Percentiles rank a stretch among this genome's conserved stretches.
Conservation (phyloP, 2,329 filamentous ascomycete species). For the Celoporthe dispersa region DNA sequence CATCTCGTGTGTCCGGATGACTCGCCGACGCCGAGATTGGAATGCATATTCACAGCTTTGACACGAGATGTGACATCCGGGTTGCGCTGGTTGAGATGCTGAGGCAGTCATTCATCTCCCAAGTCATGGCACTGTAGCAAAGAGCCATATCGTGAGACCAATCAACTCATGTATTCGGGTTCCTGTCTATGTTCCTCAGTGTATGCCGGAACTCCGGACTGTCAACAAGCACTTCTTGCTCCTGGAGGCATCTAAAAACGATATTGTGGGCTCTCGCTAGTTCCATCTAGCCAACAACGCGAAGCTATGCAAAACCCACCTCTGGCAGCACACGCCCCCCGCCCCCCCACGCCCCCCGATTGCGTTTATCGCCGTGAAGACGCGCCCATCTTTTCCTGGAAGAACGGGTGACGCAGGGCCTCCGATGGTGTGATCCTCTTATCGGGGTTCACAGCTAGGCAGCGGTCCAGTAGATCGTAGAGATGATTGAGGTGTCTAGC, state of each 20-base stretch:
- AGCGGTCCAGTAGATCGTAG: constrained; percentile 85
- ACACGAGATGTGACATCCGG: background rate
- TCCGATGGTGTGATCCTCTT: constrained; percentile 87
- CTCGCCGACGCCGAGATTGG: too few relatives aligned
- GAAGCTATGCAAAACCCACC: constrained; percentile 2
- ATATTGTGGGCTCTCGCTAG: background rate
- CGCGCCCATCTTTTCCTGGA: constrained; percentile 52
- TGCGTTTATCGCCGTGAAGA: constrained; percentile 22
- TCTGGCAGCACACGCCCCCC: background rate
- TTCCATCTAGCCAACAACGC: background rate
- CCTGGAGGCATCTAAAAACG: background rate
- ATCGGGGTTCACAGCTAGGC: constrained; percentile 86
- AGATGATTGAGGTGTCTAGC: constrained; percentile 81
- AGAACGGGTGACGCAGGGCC: constrained; percentile 88
- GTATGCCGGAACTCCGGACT: background rate
- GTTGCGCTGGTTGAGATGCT: background rate
- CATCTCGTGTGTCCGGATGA: background rate
- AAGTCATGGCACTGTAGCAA: background rate
- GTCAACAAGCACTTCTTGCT: background rate
- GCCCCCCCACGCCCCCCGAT: too few relatives aligned
- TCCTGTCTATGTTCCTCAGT: background rate
- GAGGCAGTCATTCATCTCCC: background rate
- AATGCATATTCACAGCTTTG: background rate
- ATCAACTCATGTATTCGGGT: background rate
- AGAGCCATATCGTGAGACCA: background rate